Percentiles rank a stretch among this genome's conserved stretches.
phyloP scores from a whole-genome alignment of 306 rosid species.

The Cyamopsis tetragonoloba region DNA sequence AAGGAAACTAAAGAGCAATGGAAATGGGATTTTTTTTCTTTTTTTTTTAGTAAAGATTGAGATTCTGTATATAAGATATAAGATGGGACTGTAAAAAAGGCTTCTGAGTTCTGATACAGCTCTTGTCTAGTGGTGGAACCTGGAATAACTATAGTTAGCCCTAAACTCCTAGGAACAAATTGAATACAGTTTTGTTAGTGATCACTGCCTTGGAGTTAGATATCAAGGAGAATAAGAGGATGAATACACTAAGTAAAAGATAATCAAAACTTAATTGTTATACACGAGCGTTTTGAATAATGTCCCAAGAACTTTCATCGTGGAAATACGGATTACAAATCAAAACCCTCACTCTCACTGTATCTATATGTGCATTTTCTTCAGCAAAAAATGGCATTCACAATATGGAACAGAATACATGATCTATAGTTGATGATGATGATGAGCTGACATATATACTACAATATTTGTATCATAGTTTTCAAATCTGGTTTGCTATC shows the following conservation, averaged over 20 bases:
- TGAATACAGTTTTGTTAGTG: background rate
- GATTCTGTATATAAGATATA: background rate
- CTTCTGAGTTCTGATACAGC: background rate
- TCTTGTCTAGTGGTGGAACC: background rate
- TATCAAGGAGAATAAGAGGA: background rate
- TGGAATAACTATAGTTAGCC: background rate
- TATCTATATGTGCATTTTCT: conserved; percentile 4
- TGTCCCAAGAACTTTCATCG: background rate
- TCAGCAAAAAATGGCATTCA: conserved; percentile 24
- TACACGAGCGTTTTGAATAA: background rate
- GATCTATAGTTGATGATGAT: background rate
- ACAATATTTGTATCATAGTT: background rate
- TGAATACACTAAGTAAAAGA: background rate
- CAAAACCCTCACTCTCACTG: conserved; percentile 7
- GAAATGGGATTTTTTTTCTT: background rate
- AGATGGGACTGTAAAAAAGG: background rate
- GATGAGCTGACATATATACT: background rate
- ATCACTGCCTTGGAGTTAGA: background rate
- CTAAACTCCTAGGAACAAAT: background rate
- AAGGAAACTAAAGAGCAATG: background rate
- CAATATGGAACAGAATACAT: background rate
- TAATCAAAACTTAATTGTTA: background rate
- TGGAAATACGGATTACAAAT: conserved; percentile 23
- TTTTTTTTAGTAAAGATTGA: background rate
- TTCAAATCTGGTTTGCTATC: conserved; percentile 21